These are phyloP conservation scores for Verticillium klebahnii DNA, from an alignment of 2,329 filamentous ascomycete genomes.

Conservation along the genomic window DNA sequence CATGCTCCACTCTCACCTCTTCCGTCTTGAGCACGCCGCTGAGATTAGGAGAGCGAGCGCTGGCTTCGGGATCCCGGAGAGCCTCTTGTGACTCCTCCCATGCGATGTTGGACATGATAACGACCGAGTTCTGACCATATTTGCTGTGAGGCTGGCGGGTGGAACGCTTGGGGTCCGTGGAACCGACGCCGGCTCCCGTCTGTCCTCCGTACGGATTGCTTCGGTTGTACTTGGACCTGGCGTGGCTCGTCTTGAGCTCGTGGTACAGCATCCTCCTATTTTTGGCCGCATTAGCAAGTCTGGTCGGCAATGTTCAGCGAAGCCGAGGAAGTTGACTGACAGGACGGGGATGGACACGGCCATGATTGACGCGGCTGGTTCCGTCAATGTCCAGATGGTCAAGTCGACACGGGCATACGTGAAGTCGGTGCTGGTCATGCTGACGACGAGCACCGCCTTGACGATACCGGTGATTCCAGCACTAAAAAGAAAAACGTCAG, in stretches of 20 bases:
- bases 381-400: conserved; percentile 29
- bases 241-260: conserved; percentile 23
- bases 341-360: conserved; percentile 27
- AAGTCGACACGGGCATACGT: conserved; percentile 28
- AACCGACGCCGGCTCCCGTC: conserved; percentile 2
- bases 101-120: conserved; percentile 24
- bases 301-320: background rate
- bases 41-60: conserved; percentile 4
- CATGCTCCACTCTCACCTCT: conserved; percentile 20
- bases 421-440: conserved; percentile 25
- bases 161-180: conserved; percentile 9
- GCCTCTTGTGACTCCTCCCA: conserved; percentile 28
- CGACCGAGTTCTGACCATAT: conserved; percentile 23
- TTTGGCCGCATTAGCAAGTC: background rate
- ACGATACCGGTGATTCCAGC: conserved; percentile 27
- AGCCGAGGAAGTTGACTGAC: conserved; percentile 16
- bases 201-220: conserved; percentile 2
- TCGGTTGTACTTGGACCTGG: conserved; percentile 13
- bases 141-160: conserved; percentile 14
- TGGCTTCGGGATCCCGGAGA: conserved; percentile 16
- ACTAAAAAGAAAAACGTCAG: conserved; percentile 8
- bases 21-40: conserved; percentile 24
- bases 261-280: conserved; percentile 27
- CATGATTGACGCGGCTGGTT: conserved; percentile 30
- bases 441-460: conserved; percentile 25